Conservation (phyloP, 352 stramenopile genomes). For the Globisporangium canariense region DNA sequence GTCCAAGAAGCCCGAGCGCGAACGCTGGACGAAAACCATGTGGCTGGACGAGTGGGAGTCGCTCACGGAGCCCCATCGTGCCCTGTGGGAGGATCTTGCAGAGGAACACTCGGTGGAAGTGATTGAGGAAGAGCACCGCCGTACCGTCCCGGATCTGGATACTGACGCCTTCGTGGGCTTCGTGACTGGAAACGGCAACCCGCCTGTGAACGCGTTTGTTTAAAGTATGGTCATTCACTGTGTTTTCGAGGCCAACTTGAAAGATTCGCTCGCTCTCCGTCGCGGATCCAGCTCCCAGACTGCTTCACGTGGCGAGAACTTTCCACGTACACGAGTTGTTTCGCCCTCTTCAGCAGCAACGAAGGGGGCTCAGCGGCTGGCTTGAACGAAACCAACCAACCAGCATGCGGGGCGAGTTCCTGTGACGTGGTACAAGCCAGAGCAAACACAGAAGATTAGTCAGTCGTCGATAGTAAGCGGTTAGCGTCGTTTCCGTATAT, state of each 20-base stretch:
- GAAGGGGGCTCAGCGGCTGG: background rate
- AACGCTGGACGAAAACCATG: constrained; percentile 24
- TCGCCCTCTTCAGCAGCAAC: no score
- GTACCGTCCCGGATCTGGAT: constrained; percentile 19
- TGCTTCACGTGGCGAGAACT: background rate
- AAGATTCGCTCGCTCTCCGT: background rate
- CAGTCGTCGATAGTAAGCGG: background rate
- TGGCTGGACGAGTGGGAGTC: constrained; percentile 28
- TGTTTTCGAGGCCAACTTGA: no score
- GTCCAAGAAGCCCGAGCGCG: constrained; percentile 22
- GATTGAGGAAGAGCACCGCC: constrained; percentile 13
- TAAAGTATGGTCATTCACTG: background rate
- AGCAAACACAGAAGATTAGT: background rate
- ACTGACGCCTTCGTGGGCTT: constrained; percentile 17
- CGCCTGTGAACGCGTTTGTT: constrained; percentile 20
- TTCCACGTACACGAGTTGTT: no score
- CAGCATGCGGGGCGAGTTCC: background rate
- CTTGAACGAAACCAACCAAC: constrained; percentile 3
- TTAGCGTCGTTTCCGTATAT: constrained; percentile 5
- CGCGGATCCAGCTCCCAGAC: background rate
- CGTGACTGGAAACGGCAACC: constrained; percentile 15
- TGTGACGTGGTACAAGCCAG: background rate
- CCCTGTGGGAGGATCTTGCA: constrained; percentile 32
- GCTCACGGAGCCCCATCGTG: constrained; percentile 19
- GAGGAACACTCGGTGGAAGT: constrained; percentile 12